These are phyloP conservation scores for Phytophthora niederhauseri DNA, from an alignment of 352 stramenopile species.

Conservation along the genomic window DNA sequence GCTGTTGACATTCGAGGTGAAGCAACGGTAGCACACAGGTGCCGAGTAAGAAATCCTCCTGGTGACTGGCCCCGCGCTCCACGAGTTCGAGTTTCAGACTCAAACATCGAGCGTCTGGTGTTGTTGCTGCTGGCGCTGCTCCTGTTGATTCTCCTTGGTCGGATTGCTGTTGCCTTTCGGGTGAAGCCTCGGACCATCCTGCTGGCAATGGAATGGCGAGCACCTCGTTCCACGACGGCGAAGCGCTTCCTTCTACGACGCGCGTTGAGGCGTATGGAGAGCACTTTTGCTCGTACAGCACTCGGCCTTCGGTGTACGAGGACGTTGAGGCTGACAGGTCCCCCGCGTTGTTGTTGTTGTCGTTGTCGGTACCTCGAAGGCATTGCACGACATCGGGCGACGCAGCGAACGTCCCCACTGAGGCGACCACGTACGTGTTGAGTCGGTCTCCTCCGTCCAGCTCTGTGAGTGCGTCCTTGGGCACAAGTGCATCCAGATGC, in stretches of 20 bases:
- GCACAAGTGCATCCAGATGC: constrained; percentile 34
- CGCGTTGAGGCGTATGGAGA: constrained; percentile 74
- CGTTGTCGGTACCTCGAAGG: constrained; percentile 15
- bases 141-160: constrained; percentile 1
- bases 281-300: constrained; percentile 52
- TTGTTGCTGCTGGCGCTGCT: background rate
- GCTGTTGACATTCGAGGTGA: constrained; percentile 20
- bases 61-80: constrained; percentile 57
- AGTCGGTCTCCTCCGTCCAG: constrained; percentile 10
- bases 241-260: constrained; percentile 46
- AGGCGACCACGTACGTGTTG: constrained; percentile 46
- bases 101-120: background rate
- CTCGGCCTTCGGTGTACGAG: constrained; percentile 5
- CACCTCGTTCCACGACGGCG: constrained; percentile 71
- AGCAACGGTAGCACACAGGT: constrained; percentile 37
- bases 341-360: constrained; percentile 2
- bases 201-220: constrained; percentile 58
- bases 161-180: background rate
- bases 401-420: constrained; percentile 30
- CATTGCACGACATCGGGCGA: constrained; percentile 16
- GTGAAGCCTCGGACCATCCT: constrained; percentile 35
- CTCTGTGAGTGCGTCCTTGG: constrained; percentile 3
- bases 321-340: background rate
- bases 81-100: constrained; percentile 66
- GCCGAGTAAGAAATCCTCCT: constrained; percentile 65